Evolutionary conservation across 1,284 basidiomycete genomes (phyloP), one percentile per base, ranked within the genome.

Genomic region (Tilletia caries): DNA sequence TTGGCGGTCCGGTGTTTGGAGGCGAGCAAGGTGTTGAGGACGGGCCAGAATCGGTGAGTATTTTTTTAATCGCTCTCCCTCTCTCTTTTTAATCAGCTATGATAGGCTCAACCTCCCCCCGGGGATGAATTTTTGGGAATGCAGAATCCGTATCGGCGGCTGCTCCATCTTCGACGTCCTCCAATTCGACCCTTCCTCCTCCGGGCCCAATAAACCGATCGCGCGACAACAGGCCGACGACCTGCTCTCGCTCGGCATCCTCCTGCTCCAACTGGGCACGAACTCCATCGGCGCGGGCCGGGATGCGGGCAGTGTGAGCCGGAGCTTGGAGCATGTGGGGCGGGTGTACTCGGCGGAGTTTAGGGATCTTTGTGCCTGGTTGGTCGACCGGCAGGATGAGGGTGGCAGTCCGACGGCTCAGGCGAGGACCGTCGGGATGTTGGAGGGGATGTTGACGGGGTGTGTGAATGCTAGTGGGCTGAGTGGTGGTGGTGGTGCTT

Each of bases 1-100:
- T 85, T 94, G 54, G 92, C 95, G 0, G 88, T 93, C 33, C 86
- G 93, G 65, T 90, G 90, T 84, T 85, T 98, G 50, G 94, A 98
- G 76, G 88, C 90, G 4, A 91, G 90, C 64, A 96, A 96, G 85
- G 88, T 99, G 64, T 80, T 99, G 64, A 85, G 95, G 58, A 96
- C 93, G 0, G 91, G 92, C 44, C 90, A 91, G 85, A 95, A 97
- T 82, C 88, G 94, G 90, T 91, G 76, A 29, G 86, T 62, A 23
- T n/a, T 20, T 12, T 23, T 18, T n/a, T n/a, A n/a, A n/a, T n/a
- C n/a, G n/a, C n/a, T n/a, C n/a, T n/a, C n/a, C n/a, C n/a, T n/a
- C n/a, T n/a, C n/a, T n/a, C n/a, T n/a, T n/a, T n/a, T n/a, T n/a
- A n/a, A n/a, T n/a, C n/a, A n/a, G n/a, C n/a, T n/a, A n/a, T n/a